phyloP scores from a whole-genome alignment of 768 basidiomycete species.

The Erythrobasidium yunnanense region DNA sequence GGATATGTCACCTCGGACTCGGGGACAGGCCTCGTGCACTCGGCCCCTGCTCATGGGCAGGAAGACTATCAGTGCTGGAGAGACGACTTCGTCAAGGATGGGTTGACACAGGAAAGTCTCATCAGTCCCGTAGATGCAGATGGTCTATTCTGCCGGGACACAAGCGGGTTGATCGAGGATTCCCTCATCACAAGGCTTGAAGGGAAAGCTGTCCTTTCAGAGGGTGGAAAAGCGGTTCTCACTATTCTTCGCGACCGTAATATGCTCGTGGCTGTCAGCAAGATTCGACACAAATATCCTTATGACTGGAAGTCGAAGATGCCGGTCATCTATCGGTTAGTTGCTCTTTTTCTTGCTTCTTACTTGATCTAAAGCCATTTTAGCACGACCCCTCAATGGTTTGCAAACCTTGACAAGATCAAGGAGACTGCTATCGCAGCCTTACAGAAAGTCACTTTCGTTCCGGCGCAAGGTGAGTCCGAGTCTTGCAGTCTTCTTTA shows the following conservation, averaged over 20 bases:
- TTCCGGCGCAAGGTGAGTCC: slow-evolving; percentile 60
- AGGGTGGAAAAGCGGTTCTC: slow-evolving; percentile 59
- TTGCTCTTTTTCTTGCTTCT: neutral
- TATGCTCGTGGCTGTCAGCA: slow-evolving; percentile 55
- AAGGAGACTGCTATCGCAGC: slow-evolving; percentile 63
- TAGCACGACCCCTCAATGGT: slow-evolving; percentile 94
- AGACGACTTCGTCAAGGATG: neutral
- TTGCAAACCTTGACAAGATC: slow-evolving; percentile 77
- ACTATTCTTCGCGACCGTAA: slow-evolving; percentile 51
- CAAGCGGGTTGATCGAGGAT: slow-evolving; percentile 53
- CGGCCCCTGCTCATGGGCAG: slow-evolving; percentile 83
- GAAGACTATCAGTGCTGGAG: slow-evolving; percentile 76
- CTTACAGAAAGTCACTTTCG: slow-evolving; percentile 60
- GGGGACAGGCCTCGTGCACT: slow-evolving; percentile 93
- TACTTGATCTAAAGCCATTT: neutral
- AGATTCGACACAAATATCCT: slow-evolving; percentile 76
- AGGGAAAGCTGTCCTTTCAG: slow-evolving; percentile 62
- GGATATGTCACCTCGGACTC: slow-evolving; percentile 70
- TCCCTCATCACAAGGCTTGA: slow-evolving; percentile 42
- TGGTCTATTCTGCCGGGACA: slow-evolving; percentile 57
- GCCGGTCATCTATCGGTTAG: slow-evolving; percentile 80
- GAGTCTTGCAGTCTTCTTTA: neutral
- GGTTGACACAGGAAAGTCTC: slow-evolving; percentile 46
- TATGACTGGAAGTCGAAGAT: slow-evolving; percentile 94
- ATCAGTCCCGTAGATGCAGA: slow-evolving; percentile 70